Percentiles rank a stretch among this genome's conserved stretches.
These are phyloP conservation scores for Agrocybe pediades DNA, from an alignment of 768 basidiomycete species.

Conservation along the genomic window DNA sequence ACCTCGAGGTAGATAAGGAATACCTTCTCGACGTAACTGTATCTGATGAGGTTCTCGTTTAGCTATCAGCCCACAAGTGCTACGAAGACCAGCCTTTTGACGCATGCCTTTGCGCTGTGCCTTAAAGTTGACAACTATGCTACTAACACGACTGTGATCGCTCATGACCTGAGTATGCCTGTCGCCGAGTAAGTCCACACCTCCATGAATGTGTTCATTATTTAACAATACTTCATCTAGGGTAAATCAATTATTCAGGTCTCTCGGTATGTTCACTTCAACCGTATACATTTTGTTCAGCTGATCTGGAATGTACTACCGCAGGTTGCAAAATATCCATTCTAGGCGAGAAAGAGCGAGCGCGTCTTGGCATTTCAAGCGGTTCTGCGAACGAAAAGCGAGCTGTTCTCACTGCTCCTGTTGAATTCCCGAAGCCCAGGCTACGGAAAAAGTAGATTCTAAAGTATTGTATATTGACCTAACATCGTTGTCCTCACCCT, in stretches of 20 bases:
- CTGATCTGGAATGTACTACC: slow-evolving; percentile 6
- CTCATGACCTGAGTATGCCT: slow-evolving; percentile 73
- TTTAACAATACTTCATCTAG: slow-evolving; percentile 20
- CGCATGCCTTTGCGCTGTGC: slow-evolving; percentile 81
- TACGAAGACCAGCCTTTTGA: slow-evolving; percentile 70
- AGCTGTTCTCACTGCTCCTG: slow-evolving; percentile 74
- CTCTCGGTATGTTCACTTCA: slow-evolving; percentile 51
- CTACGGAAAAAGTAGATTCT: slow-evolving; percentile 35
- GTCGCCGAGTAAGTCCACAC: slow-evolving; percentile 55
- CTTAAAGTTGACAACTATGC: slow-evolving; percentile 79
- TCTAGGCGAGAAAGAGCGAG: slow-evolving; percentile 62
- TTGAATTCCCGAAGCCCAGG: slow-evolving; percentile 77
- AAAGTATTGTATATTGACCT: neutral
- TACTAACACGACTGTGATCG: slow-evolving; percentile 66
- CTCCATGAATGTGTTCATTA: neutral
- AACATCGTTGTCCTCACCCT: neutral
- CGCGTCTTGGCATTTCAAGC: slow-evolving; percentile 67
- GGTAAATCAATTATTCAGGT: slow-evolving; percentile 72
- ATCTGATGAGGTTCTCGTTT: neutral
- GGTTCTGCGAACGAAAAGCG: slow-evolving; percentile 64
- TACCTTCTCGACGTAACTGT: neutral
- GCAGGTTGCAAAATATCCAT: slow-evolving; percentile 73
- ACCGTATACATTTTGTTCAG: neutral
- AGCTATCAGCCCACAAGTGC: slow-evolving; percentile 65
- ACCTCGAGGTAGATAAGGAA: slow-evolving; percentile 51